These are phyloP conservation scores for Metschnikowia chrysomelidarum DNA, from an alignment of 805 yeast genomes.

Conservation along the genomic window DNA sequence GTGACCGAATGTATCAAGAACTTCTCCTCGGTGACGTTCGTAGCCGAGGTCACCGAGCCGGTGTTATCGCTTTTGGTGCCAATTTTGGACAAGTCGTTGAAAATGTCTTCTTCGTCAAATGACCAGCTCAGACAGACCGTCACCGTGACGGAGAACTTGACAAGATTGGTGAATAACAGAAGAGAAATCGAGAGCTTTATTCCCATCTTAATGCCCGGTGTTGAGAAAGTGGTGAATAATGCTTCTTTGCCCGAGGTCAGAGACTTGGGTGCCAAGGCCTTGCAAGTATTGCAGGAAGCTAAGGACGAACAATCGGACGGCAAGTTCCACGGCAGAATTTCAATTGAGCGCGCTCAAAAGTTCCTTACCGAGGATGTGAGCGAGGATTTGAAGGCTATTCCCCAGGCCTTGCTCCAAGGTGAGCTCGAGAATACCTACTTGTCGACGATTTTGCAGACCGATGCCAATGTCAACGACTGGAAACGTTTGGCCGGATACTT, in stretches of 20 bases:
- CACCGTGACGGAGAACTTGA: conserved; percentile 91
- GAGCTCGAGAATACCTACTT: conserved; percentile 47
- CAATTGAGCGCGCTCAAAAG: conserved; percentile 49
- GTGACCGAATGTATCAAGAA: conserved; percentile 88
- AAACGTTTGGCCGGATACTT: conserved; percentile 54
- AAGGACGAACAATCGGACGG: conserved; percentile 66
- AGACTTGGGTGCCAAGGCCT: conserved; percentile 86
- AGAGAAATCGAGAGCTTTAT: conserved; percentile 86
- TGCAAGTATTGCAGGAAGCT: conserved; percentile 78
- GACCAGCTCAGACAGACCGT: conserved; percentile 97
- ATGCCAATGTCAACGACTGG: conserved; percentile 47
- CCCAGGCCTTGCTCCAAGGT: conserved; percentile 25
- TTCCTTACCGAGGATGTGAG: conserved; percentile 31
- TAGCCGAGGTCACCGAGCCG: conserved; percentile 97
- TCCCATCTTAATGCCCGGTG: conserved; percentile 88
- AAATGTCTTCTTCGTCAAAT: conserved; percentile 85
- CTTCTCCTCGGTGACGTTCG: conserved; percentile 90
- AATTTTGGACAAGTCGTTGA: conserved; percentile 83
- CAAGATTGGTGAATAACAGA: conserved; percentile 91
- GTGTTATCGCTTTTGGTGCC: conserved; percentile 89
- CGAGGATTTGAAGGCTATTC: conserved; percentile 19
- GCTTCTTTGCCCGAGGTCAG: conserved; percentile 97
- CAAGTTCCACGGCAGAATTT: conserved; percentile 72
- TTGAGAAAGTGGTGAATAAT: conserved; percentile 79
- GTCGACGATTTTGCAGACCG: conserved; percentile 36